Evolutionary conservation across 768 basidiomycete species (phyloP).

Genomic region (Naganishia vaughanmartiniae): DNA sequence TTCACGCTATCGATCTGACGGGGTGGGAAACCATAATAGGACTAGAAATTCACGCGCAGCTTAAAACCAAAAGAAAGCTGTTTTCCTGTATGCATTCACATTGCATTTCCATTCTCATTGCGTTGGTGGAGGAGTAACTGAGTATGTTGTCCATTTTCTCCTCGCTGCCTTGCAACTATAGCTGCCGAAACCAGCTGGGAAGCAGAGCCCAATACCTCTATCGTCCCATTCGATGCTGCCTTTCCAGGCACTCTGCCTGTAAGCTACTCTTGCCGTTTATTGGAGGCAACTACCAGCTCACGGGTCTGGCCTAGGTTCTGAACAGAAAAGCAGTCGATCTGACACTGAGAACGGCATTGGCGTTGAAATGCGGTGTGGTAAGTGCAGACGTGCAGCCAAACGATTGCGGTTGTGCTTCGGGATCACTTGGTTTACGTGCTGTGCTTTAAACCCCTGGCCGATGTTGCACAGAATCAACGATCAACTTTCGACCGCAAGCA

Average conservation of each 20-base stretch:
- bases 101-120: constrained; percentile 42
- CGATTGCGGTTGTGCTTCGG: background rate
- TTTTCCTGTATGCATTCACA: constrained; percentile 63
- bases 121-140: background rate
- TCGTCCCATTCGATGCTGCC: constrained; percentile 78
- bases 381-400: constrained; percentile 12
- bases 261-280: constrained; percentile 43
- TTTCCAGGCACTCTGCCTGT: constrained; percentile 92
- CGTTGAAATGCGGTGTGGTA: constrained; percentile 57
- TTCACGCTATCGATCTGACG: constrained; percentile 5
- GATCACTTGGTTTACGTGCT: background rate
- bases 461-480: constrained; percentile 62
- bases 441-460: constrained; percentile 22
- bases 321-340: constrained; percentile 61
- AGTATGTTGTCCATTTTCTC: constrained; percentile 30
- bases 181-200: constrained; percentile 55
- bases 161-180: background rate
- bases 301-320: constrained; percentile 40
- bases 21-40: constrained; percentile 89
- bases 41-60: constrained; percentile 92
- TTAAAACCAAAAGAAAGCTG: constrained; percentile 80
- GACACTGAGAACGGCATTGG: constrained; percentile 75
- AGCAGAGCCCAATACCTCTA: constrained; percentile 67
- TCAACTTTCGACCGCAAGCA: constrained; percentile 96
- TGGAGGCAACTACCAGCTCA: constrained; percentile 3